Evolutionary conservation across 208 protist genomes (phyloP), one percentile per base, ranked within the genome.

Genomic region (Leishmania lainsoni): DNA sequence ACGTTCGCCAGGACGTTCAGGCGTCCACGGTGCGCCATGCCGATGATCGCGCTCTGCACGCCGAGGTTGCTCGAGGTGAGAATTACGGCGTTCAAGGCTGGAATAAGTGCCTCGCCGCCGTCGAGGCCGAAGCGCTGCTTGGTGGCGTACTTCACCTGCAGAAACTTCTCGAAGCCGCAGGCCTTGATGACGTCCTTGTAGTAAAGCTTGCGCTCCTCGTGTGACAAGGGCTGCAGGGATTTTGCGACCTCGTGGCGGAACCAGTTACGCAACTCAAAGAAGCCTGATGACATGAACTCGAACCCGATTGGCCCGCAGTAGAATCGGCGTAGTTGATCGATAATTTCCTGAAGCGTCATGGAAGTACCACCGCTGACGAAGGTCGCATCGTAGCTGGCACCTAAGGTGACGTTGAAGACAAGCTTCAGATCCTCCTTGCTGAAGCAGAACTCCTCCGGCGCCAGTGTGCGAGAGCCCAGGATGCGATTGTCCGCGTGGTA

Each of bases 1-100:
- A 99, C 95, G 86, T 99, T 99, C 49, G 94, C 92, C 26, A 99
- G 90, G 2, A 99, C 93, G 88, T 99, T 99, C 26, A 99, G 94
- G 52, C 98, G 94, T 26, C 98, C 99, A 69, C 99, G 94, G 90
- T 99, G 99, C 35, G 99, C 94, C 99, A 99, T 99, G 83, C 99
- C 99, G 45, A 99, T 83, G 52, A 99, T 98, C 59, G 98, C 91
- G 49, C 86, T 90, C 59, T 95, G 90, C 26, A 98, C 94, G 48
- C 98, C 98, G 32, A 88, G 77, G 12, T 97, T 86, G 78, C 90
- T 91, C 12, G 95, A 93, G 29, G 84, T 86, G 69, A 96, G 91
- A 68, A 99, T 95, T 78, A 97, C 85, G 32, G 92, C 91, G 77
- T 99, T 99, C 89, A 99, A 93, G 77, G 95, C 94, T 12, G 98